Evolutionary conservation across 805 yeast genomes (phyloP).

Genomic region (Metschnikowia aberdeeniae): DNA sequence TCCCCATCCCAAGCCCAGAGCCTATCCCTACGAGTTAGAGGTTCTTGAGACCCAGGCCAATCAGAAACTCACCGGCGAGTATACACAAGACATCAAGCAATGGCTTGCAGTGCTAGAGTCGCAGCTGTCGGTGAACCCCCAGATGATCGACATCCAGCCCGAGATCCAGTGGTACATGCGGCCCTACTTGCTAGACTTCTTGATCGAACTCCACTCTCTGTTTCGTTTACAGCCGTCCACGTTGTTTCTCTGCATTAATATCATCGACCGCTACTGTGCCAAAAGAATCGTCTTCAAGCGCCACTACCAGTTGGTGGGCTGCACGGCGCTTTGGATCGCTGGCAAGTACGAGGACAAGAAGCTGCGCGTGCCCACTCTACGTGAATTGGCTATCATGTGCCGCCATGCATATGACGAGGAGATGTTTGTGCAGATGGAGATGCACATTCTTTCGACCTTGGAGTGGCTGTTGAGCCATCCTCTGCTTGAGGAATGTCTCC

Average conservation of each 20-base stretch:
- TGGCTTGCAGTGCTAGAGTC: slow-evolving; percentile 41
- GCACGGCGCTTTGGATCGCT: slow-evolving; percentile 47
- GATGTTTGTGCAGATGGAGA: slow-evolving; percentile 47
- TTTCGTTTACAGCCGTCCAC: slow-evolving; percentile 42
- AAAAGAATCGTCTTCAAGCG: slow-evolving; percentile 44
- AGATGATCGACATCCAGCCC: slow-evolving; percentile 48
- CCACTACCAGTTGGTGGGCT: slow-evolving; percentile 45
- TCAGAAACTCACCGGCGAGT: slow-evolving; percentile 40
- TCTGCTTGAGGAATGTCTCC: slow-evolving; percentile 49
- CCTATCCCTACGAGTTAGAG: slow-evolving; percentile 44
- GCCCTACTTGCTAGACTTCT: slow-evolving; percentile 40
- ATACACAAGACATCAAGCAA: slow-evolving; percentile 33
- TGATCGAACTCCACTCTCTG: slow-evolving; percentile 41
- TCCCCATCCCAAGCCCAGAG: slow-evolving; percentile 23
- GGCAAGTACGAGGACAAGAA: slow-evolving; percentile 57
- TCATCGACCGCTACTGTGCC: slow-evolving; percentile 45
- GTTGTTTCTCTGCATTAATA: slow-evolving; percentile 39
- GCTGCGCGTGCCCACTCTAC: slow-evolving; percentile 52
- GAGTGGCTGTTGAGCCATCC: slow-evolving; percentile 47
- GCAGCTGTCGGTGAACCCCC: slow-evolving; percentile 40
- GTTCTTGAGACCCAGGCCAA: slow-evolving; percentile 45
- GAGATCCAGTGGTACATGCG: slow-evolving; percentile 49
- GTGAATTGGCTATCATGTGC: slow-evolving; percentile 53
- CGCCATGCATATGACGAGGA: slow-evolving; percentile 55
- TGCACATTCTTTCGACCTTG: slow-evolving; percentile 38